A percentile compares a stretch with the other conserved stretches of the same genome.
These are phyloP conservation scores for Anthracocystis walkeri DNA, from an alignment of 1,284 basidiomycete species.

Conservation along the genomic window DNA sequence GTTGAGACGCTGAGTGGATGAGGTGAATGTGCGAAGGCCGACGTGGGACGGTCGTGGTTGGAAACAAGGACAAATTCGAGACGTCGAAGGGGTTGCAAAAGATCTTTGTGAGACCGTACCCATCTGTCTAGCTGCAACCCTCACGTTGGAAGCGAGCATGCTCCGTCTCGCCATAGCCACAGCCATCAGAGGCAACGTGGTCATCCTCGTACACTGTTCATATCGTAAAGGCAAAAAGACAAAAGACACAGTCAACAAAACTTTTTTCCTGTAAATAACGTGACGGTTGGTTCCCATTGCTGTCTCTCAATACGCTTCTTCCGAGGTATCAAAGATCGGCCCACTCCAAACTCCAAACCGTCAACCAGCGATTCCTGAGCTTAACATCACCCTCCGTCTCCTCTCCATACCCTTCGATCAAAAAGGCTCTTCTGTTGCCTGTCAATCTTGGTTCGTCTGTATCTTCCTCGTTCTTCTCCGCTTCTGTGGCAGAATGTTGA, in stretches of 20 bases:
- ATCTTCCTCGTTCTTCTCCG: constrained; percentile 6
- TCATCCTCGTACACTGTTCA: constrained; percentile 16
- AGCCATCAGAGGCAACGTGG: constrained; percentile 3
- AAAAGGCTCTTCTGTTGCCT: constrained; percentile 31
- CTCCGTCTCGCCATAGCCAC: constrained; percentile 4
- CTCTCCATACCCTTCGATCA: constrained; percentile 42
- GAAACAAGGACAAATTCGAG: background rate
- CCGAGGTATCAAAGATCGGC: constrained; percentile 3
- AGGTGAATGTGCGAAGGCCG: constrained; percentile 10
- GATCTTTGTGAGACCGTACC: background rate
- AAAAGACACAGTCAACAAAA: constrained; percentile 40
- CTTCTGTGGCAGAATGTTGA: constrained; percentile 4
- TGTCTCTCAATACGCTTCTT: background rate
- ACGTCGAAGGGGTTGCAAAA: background rate
- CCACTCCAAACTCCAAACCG: constrained; percentile 51
- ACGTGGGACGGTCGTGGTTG: background rate
- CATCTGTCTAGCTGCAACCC: background rate
- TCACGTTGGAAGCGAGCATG: constrained; percentile 6
- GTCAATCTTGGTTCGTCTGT: constrained; percentile 39
- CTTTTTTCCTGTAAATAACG: background rate
- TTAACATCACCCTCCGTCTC: constrained; percentile 44
- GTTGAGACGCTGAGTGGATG: background rate
- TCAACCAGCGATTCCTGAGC: constrained; percentile 51
- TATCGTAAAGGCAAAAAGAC: constrained; percentile 13
- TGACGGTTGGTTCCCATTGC: constrained; percentile 20